Evolutionary conservation across 306 rosid species (phyloP).

Genomic region (Cyamopsis tetragonoloba): DNA sequence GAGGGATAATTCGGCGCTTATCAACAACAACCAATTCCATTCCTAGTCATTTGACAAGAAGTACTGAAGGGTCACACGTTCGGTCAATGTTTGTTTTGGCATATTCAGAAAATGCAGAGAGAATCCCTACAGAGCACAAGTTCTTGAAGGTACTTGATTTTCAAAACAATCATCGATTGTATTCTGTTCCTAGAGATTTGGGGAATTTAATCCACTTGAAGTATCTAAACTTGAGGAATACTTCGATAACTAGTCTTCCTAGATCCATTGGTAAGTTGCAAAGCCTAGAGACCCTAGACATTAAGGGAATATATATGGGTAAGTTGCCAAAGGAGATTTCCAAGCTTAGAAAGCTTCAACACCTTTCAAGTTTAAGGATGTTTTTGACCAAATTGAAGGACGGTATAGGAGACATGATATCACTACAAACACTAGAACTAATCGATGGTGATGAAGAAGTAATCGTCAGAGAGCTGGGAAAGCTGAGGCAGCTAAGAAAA

Average conservation of each 20-base stretch:
- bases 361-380: not conserved
- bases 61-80: not conserved
- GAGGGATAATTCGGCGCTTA: not conserved
- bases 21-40: not conserved
- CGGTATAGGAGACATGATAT: not conserved
- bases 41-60: not conserved
- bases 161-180: not conserved
- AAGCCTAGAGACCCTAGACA: conserved; percentile 21
- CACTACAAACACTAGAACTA: not conserved
- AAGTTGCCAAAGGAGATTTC: conserved; percentile 4
- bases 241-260: not conserved
- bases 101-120: accelerated
- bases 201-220: not conserved
- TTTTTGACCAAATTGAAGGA: not conserved
- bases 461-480: not conserved
- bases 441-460: too few relatives aligned
- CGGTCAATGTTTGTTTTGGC: not conserved
- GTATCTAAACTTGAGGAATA: conserved; percentile 10
- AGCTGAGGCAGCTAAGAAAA: not conserved
- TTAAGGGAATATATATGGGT: not conserved
- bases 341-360: conserved; percentile 6
- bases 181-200: not conserved
- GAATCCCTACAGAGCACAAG: not conserved
- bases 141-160: not conserved
- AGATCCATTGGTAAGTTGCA: conserved; percentile 13